These are phyloP conservation scores for Fusarium circinatum DNA, from an alignment of 2,329 filamentous ascomycete species.

Conservation along the genomic window DNA sequence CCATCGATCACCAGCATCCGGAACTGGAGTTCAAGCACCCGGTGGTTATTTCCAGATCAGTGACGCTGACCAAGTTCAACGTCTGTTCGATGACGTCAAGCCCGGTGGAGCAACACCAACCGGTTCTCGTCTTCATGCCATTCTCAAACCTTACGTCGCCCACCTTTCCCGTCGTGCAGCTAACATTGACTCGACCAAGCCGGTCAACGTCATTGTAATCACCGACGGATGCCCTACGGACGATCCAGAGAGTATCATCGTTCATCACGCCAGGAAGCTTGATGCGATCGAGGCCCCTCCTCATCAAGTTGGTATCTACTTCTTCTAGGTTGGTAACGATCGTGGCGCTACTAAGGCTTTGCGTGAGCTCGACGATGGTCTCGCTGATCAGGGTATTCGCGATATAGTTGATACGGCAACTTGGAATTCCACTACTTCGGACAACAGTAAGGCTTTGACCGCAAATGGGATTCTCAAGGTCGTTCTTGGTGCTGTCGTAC, in stretches of 20 bases:
- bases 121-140: constrained; percentile 74
- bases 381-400: constrained; percentile 66
- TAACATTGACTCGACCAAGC: constrained; percentile 66
- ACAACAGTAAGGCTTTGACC: constrained; percentile 59
- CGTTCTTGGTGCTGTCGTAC: constrained; percentile 80
- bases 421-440: constrained; percentile 66
- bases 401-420: constrained; percentile 95
- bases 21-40: constrained; percentile 52
- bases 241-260: constrained; percentile 77
- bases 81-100: no score
- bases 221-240: constrained; percentile 88
- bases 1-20: constrained; percentile 57
- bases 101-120: constrained; percentile 80
- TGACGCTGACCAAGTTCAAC: constrained; percentile 64
- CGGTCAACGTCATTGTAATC: constrained; percentile 91
- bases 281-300: constrained; percentile 75
- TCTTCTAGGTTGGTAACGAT: constrained; percentile 92
- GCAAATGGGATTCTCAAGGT: constrained; percentile 82
- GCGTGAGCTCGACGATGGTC: constrained; percentile 77
- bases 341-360: constrained; percentile 71
- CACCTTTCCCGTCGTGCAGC: constrained; percentile 51
- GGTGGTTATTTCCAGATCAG: constrained; percentile 73
- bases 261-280: constrained; percentile 74
- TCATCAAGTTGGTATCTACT: constrained; percentile 91
- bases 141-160: constrained; percentile 77